Evolutionary conservation across 305 asterid species (phyloP), one percentile per base, ranked within the genome.

Genomic region (Plantago lanceolata): DNA sequence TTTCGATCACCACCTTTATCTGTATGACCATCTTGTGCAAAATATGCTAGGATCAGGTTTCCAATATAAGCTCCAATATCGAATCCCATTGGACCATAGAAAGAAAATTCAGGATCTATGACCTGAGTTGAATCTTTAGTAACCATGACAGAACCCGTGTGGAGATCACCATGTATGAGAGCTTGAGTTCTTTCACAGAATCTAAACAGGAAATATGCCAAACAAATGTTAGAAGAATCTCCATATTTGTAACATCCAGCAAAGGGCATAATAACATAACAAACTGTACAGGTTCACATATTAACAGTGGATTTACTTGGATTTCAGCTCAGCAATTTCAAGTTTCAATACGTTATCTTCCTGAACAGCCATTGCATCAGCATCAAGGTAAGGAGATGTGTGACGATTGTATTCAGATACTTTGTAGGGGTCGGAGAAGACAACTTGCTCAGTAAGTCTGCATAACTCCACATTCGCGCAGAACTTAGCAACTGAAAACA

Each of bases 101-200:
- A 89, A 68, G 85, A 70, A 76, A 93, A 93, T 71, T 93, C 99
- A 12, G 97, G 94, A 76, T 93, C 99, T 61, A 93, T 93, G 63
- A 93, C 90, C 78, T 89, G 92, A 31, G 96, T 93, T 49, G 99
- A 93, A 48, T 75, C 80, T 8, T 50, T 52, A 31, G 97, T 84
- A 61, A 87, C 96, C 99, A 93, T 93, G 74, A 93, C 76, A 61
- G 99, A 93, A 67, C 97, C 82, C 48, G 99, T 89, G 73, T 93
- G 99, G 68, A 93, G 92, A 80, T 93, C 97, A 54, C 92, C 95
- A 28, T 93, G 99, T 71, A 93, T 68, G 59, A 93, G 97, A 71
- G 96, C 97, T 80, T 93, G 97, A 63, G 97, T 73, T 79, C 84
- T 87, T 82, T 89, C 96, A 75, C 99, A 89, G 80, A 93, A 93